Conservation (phyloP, 345 rosid genomes). For the Nephelium lappaceum region DNA sequence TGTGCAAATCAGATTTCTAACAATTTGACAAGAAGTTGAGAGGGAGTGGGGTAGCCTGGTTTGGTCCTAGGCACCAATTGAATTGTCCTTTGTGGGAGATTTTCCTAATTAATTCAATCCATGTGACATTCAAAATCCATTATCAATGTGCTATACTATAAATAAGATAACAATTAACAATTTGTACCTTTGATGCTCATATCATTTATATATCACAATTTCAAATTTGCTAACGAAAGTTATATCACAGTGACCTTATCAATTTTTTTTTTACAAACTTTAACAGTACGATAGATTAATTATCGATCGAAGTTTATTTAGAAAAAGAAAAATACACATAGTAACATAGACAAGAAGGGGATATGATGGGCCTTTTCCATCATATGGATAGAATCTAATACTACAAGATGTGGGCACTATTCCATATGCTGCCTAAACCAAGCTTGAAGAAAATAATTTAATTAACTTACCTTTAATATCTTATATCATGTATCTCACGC, state of each 20-base stretch:
- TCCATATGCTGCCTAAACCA: too few relatives aligned
- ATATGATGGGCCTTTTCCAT: neutral
- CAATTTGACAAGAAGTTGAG: constrained; percentile 23
- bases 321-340: too few relatives aligned
- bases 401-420: neutral
- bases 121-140: constrained; percentile 2
- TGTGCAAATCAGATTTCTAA: too few relatives aligned
- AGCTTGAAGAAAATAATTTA: too few relatives aligned
- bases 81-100: constrained; percentile 35
- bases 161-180: constrained; percentile 4
- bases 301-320: too few relatives aligned
- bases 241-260: neutral
- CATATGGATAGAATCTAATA: neutral
- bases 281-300: too few relatives aligned
- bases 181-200: neutral
- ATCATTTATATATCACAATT: constrained; percentile 6
- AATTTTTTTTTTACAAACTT: too few relatives aligned
- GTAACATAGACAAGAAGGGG: neutral
- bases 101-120: constrained; percentile 17
- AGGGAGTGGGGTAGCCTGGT: constrained; percentile 15
- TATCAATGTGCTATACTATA: neutral
- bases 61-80: constrained; percentile 33
- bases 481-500: too few relatives aligned
- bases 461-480: too few relatives aligned
- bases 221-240: neutral